phyloP scores from a whole-genome alignment of 164 flowering plant genomes.

The Platanus orientalis region DNA sequence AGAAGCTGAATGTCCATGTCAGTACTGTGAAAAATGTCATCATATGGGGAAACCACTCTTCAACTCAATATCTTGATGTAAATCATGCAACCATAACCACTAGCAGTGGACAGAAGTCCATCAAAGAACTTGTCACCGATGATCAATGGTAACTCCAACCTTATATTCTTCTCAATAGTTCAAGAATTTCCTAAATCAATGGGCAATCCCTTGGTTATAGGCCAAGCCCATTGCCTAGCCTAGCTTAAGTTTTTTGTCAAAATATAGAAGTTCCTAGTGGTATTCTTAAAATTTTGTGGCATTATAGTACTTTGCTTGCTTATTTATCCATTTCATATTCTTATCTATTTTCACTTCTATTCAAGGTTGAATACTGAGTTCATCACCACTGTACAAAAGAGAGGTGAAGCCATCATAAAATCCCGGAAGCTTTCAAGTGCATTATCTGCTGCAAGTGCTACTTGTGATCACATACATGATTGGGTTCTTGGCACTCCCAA shows the following conservation, averaged over 20 bases:
- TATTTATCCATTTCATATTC: neutral
- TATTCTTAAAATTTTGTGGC: too few relatives aligned
- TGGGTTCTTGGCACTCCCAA: slow-evolving; percentile 85
- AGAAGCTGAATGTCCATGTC: slow-evolving; percentile 59
- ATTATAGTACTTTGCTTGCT: neutral
- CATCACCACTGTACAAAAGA: slow-evolving; percentile 69
- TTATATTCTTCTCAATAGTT: neutral
- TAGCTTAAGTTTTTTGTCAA: too few relatives aligned
- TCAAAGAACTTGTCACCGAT: slow-evolving; percentile 52
- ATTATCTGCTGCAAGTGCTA: slow-evolving; percentile 89
- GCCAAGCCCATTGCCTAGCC: too few relatives aligned
- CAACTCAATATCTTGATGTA: slow-evolving; percentile 87
- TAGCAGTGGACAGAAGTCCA: slow-evolving; percentile 38
- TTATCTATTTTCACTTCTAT: neutral
- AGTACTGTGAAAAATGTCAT: slow-evolving; percentile 71
- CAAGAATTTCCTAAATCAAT: neutral
- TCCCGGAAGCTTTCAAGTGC: slow-evolving; percentile 85
- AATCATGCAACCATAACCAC: slow-evolving; percentile 72
- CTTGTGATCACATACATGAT: slow-evolving; percentile 84
- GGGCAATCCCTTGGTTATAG: too few relatives aligned
- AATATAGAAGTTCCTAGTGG: too few relatives aligned
- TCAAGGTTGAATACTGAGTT: slow-evolving; percentile 67
- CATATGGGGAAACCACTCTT: slow-evolving; percentile 95
- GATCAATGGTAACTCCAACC: slow-evolving; percentile 53
- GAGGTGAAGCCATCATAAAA: slow-evolving; percentile 80